phyloP scores from a whole-genome alignment of 2,329 filamentous ascomycete species.

The Hypoxylon sp. region DNA sequence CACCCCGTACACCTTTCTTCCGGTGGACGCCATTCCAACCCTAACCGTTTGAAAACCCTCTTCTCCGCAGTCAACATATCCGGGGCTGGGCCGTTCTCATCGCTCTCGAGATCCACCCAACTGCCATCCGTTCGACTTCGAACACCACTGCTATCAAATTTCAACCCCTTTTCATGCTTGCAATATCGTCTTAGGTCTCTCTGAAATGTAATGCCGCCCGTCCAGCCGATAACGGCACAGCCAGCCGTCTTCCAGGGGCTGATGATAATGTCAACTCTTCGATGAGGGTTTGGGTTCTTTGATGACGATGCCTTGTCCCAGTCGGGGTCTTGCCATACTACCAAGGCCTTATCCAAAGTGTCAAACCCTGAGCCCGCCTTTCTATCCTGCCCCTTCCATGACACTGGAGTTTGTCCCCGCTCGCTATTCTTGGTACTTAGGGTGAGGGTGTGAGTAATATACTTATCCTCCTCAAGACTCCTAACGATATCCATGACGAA shows the following conservation, averaged over 20 bases:
- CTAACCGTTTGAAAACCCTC: slow-evolving; percentile 83
- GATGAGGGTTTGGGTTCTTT: slow-evolving; percentile 81
- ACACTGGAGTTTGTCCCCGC: slow-evolving; percentile 74
- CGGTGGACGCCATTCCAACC: slow-evolving; percentile 75
- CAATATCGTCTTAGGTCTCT: slow-evolving; percentile 86
- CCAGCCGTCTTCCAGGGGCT: slow-evolving; percentile 90
- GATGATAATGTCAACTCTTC: slow-evolving; percentile 92
- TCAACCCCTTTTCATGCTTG: slow-evolving; percentile 78
- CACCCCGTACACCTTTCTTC: slow-evolving; percentile 75
- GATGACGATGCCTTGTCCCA: slow-evolving; percentile 59
- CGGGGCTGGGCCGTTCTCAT: slow-evolving; percentile 62
- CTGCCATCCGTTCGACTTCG: slow-evolving; percentile 74
- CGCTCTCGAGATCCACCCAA: slow-evolving; percentile 78
- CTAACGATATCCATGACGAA: slow-evolving; percentile 80
- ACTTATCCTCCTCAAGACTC: slow-evolving; percentile 76
- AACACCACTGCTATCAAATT: slow-evolving; percentile 93
- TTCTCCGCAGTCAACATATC: slow-evolving; percentile 82
- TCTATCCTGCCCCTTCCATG: slow-evolving; percentile 64
- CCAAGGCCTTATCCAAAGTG: slow-evolving; percentile 89
- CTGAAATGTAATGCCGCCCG: slow-evolving; percentile 89
- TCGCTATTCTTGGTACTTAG: slow-evolving; percentile 79
- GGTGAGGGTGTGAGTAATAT: slow-evolving; percentile 86
- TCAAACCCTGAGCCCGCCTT: slow-evolving; percentile 78
- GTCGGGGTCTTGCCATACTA: slow-evolving; percentile 87
- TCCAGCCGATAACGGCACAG: slow-evolving; percentile 91